Evolutionary conservation across 441 rosid species (phyloP), one percentile per base, ranked within the genome.

Genomic region (Populus hybrid): DNA sequence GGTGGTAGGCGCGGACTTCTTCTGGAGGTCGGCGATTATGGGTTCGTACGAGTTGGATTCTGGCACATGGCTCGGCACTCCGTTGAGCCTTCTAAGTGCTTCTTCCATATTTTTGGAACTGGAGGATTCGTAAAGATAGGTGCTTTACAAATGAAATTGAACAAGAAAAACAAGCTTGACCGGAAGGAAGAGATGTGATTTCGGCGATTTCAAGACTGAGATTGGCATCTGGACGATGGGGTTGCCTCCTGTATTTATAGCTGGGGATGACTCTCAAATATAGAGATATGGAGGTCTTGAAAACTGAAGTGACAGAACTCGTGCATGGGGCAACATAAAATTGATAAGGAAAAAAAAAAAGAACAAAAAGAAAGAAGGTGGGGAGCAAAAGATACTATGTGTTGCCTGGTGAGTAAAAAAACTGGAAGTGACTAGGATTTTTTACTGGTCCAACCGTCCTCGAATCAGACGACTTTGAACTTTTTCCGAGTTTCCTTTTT

Each of bases 61-160:
- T 9, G 72, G 78, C 21, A 33, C 8, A 4, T 75, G 82, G 69
- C 12, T 63, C 28, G 79, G 65, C 35, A 80, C 73, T 65, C 87
- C 90, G 59, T 76, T 84, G 2, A 90, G 86, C 31, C 87, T 82
- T 69, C 88, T 81, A 7, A 92, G 76, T 3, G 97, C 92, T 82
- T 94, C 94, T 73, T 94, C 99, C 99, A 94, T 94, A 42, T 50
- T 11, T 40, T 1, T 4, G 8, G 31, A 14, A 7, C 5, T 9
- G 1, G 14, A 35, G 10, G n/a, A 4, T 2, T 3, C 5, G 23
- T 61, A 23, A 59, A 56, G 64, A 59, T 8, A 21, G 24, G 12
- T n/a, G 12, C 64, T n/a, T 59, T 59, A 21, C 26, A 9, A 21
- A 9, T 21, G 28, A 61, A 61, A 9, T 21, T 9, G 65, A 63